Evolutionary conservation across 257 asterid genomes (phyloP).

Genomic region (Sherardia arvensis): DNA sequence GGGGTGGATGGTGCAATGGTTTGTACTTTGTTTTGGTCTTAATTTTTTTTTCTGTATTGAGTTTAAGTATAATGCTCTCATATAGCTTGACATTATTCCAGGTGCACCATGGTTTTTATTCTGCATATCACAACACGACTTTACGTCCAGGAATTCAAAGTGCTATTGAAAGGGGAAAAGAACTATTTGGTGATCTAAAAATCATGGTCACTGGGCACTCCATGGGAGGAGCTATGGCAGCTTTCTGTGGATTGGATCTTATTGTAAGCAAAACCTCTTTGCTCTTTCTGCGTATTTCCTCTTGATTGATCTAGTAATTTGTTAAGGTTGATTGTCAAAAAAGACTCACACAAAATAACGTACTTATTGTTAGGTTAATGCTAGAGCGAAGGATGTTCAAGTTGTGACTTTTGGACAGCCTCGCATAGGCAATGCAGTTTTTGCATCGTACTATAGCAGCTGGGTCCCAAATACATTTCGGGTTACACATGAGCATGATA

Average conservation of each 20-base stretch:
- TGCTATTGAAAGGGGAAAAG: constrained; percentile 50
- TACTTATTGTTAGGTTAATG: constrained; percentile 44
- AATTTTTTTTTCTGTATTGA: neutral
- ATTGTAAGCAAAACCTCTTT: constrained; percentile 28
- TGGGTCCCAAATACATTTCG: constrained; percentile 73
- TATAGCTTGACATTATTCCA: constrained; percentile 22
- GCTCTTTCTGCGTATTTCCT: neutral
- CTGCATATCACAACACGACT: constrained; percentile 83
- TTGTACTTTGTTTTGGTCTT: constrained; percentile 9
- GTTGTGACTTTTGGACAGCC: constrained; percentile 97
- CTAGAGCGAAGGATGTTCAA: constrained; percentile 52
- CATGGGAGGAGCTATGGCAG: constrained; percentile 99
- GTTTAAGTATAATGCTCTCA: neutral
- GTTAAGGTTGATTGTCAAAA: neutral
- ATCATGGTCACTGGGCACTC: constrained; percentile 92
- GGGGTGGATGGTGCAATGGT: constrained; percentile 94
- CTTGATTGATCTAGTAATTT: neutral
- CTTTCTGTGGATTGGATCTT: constrained; percentile 90
- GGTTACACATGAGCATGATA: constrained; percentile 72
- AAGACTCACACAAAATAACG: neutral
- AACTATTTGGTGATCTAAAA: constrained; percentile 48
- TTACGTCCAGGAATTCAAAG: constrained; percentile 64
- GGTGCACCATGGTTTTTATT: constrained; percentile 97
- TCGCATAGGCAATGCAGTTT: constrained; percentile 80
- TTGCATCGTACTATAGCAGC: constrained; percentile 58